Evolutionary conservation across 75 land plant species (phyloP).

Genomic region (Chamaecyparis obtusa): DNA sequence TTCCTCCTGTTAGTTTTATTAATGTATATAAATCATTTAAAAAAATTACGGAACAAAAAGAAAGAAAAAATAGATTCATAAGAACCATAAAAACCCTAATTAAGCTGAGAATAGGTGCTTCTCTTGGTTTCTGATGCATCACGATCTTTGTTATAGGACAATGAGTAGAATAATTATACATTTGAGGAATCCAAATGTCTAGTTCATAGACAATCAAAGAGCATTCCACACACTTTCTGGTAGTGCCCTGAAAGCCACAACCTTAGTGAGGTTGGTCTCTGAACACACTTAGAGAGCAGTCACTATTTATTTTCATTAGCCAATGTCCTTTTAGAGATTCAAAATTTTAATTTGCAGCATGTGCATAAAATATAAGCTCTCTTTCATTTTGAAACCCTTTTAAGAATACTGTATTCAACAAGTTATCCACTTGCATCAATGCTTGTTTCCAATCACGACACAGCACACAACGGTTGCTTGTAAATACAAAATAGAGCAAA

Average conservation of each 20-base stretch:
- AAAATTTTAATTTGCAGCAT: background rate
- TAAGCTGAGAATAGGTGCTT: no score
- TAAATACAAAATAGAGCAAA: background rate
- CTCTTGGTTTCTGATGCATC: no score
- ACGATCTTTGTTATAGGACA: background rate
- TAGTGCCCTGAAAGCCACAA: background rate
- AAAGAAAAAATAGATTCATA: no score
- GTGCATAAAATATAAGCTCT: background rate
- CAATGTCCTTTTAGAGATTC: background rate
- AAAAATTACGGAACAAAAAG: no score
- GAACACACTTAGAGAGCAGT: background rate
- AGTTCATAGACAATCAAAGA: background rate
- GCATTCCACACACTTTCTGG: background rate
- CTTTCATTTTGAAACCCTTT: background rate
- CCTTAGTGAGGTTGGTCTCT: background rate
- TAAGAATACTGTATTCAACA: background rate
- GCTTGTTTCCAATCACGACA: background rate
- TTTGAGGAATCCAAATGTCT: background rate
- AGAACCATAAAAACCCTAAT: no score
- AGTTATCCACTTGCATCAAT: background rate
- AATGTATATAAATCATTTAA: no score
- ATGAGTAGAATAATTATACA: background rate
- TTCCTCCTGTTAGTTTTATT: no score
- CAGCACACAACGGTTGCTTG: background rate
- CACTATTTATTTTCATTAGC: background rate